Base-by-base conservation (phyloP, 78 protist species). In the Cavenderia fasciculata region DNA sequence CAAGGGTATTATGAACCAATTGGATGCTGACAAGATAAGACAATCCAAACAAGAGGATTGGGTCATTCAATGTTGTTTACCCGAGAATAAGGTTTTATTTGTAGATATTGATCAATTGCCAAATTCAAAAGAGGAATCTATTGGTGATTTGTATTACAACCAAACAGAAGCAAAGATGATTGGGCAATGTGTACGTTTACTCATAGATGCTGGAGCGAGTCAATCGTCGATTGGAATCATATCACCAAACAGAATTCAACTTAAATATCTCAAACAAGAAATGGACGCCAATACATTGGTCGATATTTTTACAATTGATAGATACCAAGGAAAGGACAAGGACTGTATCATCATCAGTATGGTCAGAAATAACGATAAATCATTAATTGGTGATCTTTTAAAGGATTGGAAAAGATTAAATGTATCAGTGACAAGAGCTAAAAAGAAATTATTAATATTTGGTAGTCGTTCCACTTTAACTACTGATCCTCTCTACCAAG, bases 371-470 rank as follows among this genome's bases (percentile, higher is more conserved):
- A 33, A 70, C 44, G 43, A 66, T 56, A 38, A 92, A 74, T 34
- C n/a, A 41, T 41, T 82, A 56, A 70, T 96, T 25, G 98, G 97
- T 49, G 88, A 73, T 7, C 85, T 95, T 44, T 46, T 97, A 10
- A 21, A 44, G 5, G 98, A 97, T 77, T 94, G 96, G 98, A 66
- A 94, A 6, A 76, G 98, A 31, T 47, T 95, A 44, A 97, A 97
- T 69, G 97, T 97, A 0, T 97, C 98, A 16, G 25, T 95, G 18
- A 97, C 98, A 4, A 94, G 98, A n/a, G 97, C 98, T 27, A 94
- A 90, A 76, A 27, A 51, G 47, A 97, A 97, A 72, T 52, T 95
- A 21, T 56, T 96, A 0, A 41, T 95, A 19, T 40, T 96, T 33
- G 98, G 98, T 27, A 86, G 90, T 34, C 4, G 2, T 8, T 41